Conservation (phyloP, 768 basidiomycete genomes). For the Lentinula sp. region DNA sequence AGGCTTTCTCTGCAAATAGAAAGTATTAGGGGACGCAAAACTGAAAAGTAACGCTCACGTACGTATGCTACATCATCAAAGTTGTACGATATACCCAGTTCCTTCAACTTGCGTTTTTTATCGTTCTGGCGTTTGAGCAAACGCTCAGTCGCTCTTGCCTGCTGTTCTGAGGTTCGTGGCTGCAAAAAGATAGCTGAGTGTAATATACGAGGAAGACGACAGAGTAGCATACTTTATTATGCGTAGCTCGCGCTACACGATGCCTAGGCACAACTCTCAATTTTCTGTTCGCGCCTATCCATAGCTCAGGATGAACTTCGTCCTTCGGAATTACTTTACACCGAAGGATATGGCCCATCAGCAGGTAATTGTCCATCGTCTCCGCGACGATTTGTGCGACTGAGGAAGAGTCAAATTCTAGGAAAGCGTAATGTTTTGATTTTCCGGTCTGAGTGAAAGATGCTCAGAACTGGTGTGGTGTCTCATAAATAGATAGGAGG, state of each 20-base stretch:
- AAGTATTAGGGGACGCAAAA: not conserved
- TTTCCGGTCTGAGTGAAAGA: constrained; percentile 65
- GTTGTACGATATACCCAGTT: constrained; percentile 83
- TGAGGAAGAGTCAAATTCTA: constrained; percentile 85
- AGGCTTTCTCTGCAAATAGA: not conserved
- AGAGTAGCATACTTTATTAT: constrained; percentile 67
- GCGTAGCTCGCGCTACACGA: constrained; percentile 61
- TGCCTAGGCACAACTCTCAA: constrained; percentile 75
- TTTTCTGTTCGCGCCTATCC: constrained; percentile 96
- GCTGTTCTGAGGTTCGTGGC: constrained; percentile 71
- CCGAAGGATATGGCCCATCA: constrained; percentile 88
- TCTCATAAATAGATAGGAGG: not conserved
- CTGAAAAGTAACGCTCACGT: constrained; percentile 23
- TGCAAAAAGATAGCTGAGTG: constrained; percentile 18
- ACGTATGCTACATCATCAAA: constrained; percentile 81
- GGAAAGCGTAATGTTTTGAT: constrained; percentile 95
- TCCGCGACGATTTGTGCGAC: constrained; percentile 95
- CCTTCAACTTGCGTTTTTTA: constrained; percentile 73
- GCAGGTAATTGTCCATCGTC: constrained; percentile 98
- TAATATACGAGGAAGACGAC: not conserved
- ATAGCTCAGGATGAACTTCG: constrained; percentile 86
- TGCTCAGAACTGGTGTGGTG: not conserved
- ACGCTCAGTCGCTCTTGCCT: constrained; percentile 56
- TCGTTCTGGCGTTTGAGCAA: constrained; percentile 71
- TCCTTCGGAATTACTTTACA: constrained; percentile 90